Base-by-base conservation (phyloP, 495 filamentous ascomycete genomes). In the Neurospora sp. region DNA sequence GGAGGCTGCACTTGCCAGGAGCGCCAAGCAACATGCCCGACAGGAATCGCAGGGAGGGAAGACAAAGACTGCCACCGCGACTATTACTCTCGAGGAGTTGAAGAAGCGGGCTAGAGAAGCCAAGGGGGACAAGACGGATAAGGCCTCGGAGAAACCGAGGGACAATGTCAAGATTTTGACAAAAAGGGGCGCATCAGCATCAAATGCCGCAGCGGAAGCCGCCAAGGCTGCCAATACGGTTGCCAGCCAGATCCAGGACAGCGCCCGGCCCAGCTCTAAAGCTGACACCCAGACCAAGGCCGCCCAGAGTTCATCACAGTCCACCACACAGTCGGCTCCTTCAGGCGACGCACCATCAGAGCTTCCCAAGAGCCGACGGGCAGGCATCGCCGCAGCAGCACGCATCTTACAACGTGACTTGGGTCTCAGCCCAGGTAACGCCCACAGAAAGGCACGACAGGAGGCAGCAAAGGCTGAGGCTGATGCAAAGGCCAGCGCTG, bases 351-450 rank as follows among this genome's bases (percentile, higher is more conserved):
- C 45, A 20, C 40, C 76, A 40, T 40, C 79, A 72, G 81, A 84
- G 42, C 71, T 81, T 31, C 73, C 82, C 12, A 83, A 84, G 82
- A 84, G 82, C 70, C 80, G 86, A 44, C 88, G 93, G 73, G 92
- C 91, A 9, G 92, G 88, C 74, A 90, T 89, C 42, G 87, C 90
- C 39, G 90, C 87, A 35, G 94, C 93, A 6, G 93, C 93, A 20
- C 90, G 90, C 65, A 97, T 98, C 73, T 81, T 98, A 31, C 94
- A 97, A 76, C 90, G 94, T 17, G 96, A 98, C 80, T 84, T 97
- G 20, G 96, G 95, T 20, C 86, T 98, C n/a, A 88, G 89, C 61
- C 86, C 88, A 7, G 87, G 88, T 70, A 87, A 84, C 68, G 85
- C 86, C 10, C 86, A 87, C 75, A 80, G 87, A 35, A 84, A 84